A percentile compares a stretch with the other conserved stretches of the same genome.
phyloP scores from a whole-genome alignment of 257 asterid species.

The Apocynum venetum region DNA sequence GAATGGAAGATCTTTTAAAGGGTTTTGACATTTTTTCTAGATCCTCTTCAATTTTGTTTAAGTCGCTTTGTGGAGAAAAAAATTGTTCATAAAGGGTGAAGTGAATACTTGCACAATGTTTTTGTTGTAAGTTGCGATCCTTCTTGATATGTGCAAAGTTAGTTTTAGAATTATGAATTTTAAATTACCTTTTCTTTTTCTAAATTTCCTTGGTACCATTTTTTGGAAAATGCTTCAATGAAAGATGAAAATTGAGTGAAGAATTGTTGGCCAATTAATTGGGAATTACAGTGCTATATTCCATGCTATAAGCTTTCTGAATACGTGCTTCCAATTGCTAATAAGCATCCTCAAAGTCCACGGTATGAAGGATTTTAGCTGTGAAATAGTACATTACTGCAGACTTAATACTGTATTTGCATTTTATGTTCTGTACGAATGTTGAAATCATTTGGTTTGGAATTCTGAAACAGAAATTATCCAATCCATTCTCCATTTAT shows the following conservation, averaged over 20 bases:
- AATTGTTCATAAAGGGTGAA: conserved; percentile 2
- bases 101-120: neutral
- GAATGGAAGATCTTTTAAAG: conserved; percentile 12
- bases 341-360: neutral
- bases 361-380: neutral
- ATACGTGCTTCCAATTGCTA: neutral
- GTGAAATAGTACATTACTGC: neutral
- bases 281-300: neutral
- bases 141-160: conserved; percentile 6
- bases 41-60: neutral
- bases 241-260: neutral
- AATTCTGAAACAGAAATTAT: neutral
- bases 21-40: neutral
- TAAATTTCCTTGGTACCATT: neutral
- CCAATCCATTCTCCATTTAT: neutral
- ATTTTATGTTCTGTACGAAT: neutral
- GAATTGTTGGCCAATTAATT: neutral
- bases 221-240: conserved; percentile 5
- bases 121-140: neutral
- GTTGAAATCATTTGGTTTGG: neutral
- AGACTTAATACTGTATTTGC: neutral
- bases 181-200: neutral
- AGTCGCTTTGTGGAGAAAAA: conserved; percentile 1
- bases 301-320: neutral
- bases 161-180: neutral